Evolutionary conservation across 345 rosid species (phyloP), one percentile per base, ranked within the genome.

Genomic region (Theobroma cacao): DNA sequence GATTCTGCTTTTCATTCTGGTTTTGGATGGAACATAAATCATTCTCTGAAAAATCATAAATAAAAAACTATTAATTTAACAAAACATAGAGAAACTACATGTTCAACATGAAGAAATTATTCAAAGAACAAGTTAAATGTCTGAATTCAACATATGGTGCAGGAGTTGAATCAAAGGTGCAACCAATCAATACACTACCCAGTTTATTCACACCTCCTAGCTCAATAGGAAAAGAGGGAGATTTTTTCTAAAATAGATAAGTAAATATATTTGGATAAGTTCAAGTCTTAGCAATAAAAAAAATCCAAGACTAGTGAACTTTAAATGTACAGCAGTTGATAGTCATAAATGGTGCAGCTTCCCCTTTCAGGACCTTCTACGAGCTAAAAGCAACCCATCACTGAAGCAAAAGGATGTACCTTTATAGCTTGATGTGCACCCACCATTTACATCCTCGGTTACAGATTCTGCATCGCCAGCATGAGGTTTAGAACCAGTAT

Each of bases 1-100:
- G 75, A 80, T 80, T 86, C 84, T 80, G 88, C 84, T 79, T 88
- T 79, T 80, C 90, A 3, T 77, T 88, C 82, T 81, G 78, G 82
- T 83, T 87, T 73, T 75, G 72, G 67, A 53, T 64, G 14, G 85
- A 45, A 66, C 56, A 75, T 33, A 82, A 77, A 78, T 85, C 84
- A 79, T 75, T 77, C 72, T 89, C 99, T 95, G 85, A 47, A 74
- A 75, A 33, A 76, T 75, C 48, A 83, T 66, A 24, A 34, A 61
- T 74, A 24, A n/a, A 62, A 40, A 13, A 22, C 13, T 18, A 64
- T 62, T 47, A 33, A 48, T 7, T 33, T 45, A n/a, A 62, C 40
- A 48, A 30, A 40, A 56, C 7, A 58, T 40, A 13, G n/a, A 14
- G n/a, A 74, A 74, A 36, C 36, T 38, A 36, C 24, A 58, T 58